These are phyloP conservation scores for Polysphondylium violaceum DNA, from an alignment of 78 protist genomes.

Conservation along the genomic window DNA sequence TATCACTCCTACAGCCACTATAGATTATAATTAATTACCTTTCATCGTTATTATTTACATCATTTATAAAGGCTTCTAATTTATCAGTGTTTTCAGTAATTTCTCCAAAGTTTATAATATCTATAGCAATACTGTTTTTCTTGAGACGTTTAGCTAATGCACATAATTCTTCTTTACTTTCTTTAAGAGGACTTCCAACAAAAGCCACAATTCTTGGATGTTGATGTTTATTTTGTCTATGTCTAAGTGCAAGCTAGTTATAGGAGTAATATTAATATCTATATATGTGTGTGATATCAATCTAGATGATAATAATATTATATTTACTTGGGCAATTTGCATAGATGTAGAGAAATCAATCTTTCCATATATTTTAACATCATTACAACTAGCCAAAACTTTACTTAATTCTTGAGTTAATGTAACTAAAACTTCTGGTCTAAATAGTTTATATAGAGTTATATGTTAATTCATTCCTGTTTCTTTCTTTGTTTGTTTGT, in stretches of 20 bases:
- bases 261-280: background rate
- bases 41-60: slow-evolving; percentile 93
- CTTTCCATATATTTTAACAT: slow-evolving; percentile 29
- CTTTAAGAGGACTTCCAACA: slow-evolving; percentile 93
- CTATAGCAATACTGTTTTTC: slow-evolving; percentile 94
- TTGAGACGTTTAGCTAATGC: slow-evolving; percentile 92
- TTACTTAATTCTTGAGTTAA: slow-evolving; percentile 82
- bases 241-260: slow-evolving; percentile 90
- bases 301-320: background rate
- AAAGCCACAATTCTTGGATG: slow-evolving; percentile 94
- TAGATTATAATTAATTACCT: background rate
- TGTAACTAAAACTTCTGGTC: slow-evolving; percentile 86
- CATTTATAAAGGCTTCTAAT: slow-evolving; percentile 90
- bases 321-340: slow-evolving; percentile 81
- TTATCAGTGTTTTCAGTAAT: slow-evolving; percentile 86
- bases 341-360: slow-evolving; percentile 56
- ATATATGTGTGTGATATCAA: background rate
- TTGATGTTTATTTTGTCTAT: slow-evolving; percentile 93
- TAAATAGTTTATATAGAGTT: slow-evolving; percentile 1
- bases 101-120: slow-evolving; percentile 95
- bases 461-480: background rate
- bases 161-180: slow-evolving; percentile 66
- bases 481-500: background rate
- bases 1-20: background rate
- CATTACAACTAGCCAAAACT: slow-evolving; percentile 48